A percentile compares a stretch with the other conserved stretches of the same genome.
Evolutionary conservation across 2,329 filamentous ascomycete genomes (phyloP).

Genomic region (Pestalotiopsis sp.): DNA sequence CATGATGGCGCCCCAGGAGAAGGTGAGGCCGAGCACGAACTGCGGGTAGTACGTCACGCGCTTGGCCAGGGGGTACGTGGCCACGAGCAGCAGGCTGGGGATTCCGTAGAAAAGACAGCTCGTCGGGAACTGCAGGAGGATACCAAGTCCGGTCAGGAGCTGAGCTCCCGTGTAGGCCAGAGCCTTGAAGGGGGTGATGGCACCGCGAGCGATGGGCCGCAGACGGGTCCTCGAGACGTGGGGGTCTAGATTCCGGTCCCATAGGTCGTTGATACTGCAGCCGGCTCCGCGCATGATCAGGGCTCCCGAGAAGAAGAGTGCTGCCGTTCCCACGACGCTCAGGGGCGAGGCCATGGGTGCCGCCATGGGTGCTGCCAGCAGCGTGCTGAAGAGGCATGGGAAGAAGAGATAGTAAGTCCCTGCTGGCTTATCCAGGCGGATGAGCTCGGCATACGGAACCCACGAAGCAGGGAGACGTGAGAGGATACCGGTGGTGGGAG

Average conservation of each 20-base stretch:
- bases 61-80: conserved; percentile 79
- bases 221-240: conserved; percentile 74
- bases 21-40: conserved; percentile 78
- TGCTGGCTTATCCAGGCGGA: conserved; percentile 77
- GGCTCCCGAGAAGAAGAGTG: conserved; percentile 74
- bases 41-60: conserved; percentile 87
- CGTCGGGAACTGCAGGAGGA: conserved; percentile 75
- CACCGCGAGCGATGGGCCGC: conserved; percentile 78
- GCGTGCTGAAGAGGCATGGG: conserved; percentile 80
- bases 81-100: conserved; percentile 73
- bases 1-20: conserved; percentile 88
- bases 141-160: conserved; percentile 69
- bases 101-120: conserved; percentile 76
- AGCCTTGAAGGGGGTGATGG: conserved; percentile 70
- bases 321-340: conserved; percentile 62
- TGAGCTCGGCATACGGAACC: conserved; percentile 80
- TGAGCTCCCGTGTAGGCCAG: conserved; percentile 74
- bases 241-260: conserved; percentile 85
- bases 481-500: conserved; percentile 71
- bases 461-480: conserved; percentile 67
- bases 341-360: conserved; percentile 59
- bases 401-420: conserved; percentile 86
- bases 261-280: conserved; percentile 87
- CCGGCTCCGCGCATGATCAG: conserved; percentile 85
- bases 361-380: conserved; percentile 73